These are phyloP conservation scores for Backusella tarrabulga DNA, from an alignment of 192 early-diverging fungal genomes.

Conservation along the genomic window DNA sequence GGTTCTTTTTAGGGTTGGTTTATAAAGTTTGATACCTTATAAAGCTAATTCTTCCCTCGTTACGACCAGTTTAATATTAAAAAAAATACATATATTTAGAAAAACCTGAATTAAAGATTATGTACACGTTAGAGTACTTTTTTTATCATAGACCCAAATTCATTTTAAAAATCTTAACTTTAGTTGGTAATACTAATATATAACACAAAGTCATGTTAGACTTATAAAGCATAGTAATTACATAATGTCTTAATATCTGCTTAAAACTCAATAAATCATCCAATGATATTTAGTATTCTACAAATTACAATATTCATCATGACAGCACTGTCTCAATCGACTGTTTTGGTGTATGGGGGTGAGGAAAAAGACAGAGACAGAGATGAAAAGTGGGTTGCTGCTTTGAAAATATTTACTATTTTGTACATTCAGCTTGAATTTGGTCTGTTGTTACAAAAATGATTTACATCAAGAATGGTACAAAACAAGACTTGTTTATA, in stretches of 20 bases:
- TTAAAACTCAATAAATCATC: neutral
- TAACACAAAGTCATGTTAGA: neutral
- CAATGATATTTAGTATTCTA: neutral
- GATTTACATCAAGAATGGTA: neutral
- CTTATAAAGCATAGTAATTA: neutral
- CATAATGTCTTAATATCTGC: neutral
- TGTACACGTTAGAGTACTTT: neutral
- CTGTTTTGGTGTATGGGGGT: neutral
- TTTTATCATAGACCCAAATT: neutral
- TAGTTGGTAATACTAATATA: neutral
- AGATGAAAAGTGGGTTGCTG: neutral
- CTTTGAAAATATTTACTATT: too few relatives aligned
- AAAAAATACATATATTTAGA: neutral
- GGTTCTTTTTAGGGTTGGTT: slow-evolving; percentile 10
- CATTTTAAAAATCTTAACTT: neutral
- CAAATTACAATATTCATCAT: neutral
- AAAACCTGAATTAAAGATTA: neutral
- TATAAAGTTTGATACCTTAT: neutral
- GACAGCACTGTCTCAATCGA: neutral
- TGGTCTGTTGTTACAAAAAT: neutral
- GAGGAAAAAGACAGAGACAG: neutral
- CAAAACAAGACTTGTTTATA: neutral
- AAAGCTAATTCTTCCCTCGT: neutral
- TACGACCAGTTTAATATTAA: neutral
- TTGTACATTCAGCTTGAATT: neutral